phyloP scores from a whole-genome alignment of 2,329 filamentous ascomycete species.

The Sphaerulina populicola region DNA sequence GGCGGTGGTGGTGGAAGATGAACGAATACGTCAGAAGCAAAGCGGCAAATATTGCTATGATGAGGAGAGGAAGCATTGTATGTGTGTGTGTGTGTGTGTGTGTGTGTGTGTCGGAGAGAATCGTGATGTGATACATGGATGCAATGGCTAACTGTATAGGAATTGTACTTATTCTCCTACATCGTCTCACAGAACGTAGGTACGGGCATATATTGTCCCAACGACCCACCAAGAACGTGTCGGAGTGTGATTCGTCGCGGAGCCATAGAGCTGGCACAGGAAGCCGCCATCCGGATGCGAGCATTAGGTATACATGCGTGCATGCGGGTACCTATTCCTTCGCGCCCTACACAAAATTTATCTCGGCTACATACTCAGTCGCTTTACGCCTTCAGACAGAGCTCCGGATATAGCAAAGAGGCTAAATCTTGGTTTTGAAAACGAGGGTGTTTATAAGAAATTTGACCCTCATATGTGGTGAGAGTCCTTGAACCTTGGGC shows the following conservation, averaged over 20 bases:
- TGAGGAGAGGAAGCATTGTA: not conserved
- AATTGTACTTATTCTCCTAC: not conserved
- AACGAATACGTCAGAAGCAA: not conserved
- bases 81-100: not conserved
- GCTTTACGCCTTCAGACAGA: too few species aligned
- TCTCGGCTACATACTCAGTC: too few species aligned
- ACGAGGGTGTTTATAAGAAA: too few species aligned
- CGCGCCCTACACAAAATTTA: too few species aligned
- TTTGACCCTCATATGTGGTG: too few species aligned
- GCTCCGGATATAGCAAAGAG: too few species aligned
- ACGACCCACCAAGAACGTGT: constrained; percentile 5
- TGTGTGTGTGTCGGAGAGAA: not conserved
- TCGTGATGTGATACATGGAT: not conserved
- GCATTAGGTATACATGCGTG: too few species aligned
- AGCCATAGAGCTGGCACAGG: not conserved
- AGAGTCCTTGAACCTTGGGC: too few species aligned
- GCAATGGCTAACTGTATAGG: too few species aligned
- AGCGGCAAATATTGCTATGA: not conserved
- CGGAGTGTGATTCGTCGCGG: constrained; percentile 8
- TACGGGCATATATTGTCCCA: not conserved
- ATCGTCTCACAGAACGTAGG: not conserved
- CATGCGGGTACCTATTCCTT: too few species aligned
- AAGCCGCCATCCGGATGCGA: not conserved
- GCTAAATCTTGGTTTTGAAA: too few species aligned
- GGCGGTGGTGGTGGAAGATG: not conserved